Conservation (phyloP, 495 filamentous ascomycete species). For the Astrocystis sublimbata region DNA sequence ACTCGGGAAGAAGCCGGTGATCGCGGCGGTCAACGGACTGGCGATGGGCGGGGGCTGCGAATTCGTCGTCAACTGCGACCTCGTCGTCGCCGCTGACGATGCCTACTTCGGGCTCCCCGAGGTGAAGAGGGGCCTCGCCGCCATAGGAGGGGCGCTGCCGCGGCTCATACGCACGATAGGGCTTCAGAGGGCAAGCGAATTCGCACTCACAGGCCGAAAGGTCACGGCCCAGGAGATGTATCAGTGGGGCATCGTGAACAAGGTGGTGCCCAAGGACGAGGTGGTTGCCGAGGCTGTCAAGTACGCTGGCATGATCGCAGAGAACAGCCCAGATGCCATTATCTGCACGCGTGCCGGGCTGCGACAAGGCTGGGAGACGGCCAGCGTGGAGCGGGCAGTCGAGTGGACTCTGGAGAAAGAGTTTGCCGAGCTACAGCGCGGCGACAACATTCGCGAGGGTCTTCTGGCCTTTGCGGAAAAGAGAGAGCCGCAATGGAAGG, state of each 20-base stretch:
- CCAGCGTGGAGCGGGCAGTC: constrained; percentile 64
- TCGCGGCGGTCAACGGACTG: constrained; percentile 78
- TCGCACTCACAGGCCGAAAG: constrained; percentile 69
- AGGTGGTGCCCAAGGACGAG: constrained; percentile 53
- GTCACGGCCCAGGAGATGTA: constrained; percentile 63
- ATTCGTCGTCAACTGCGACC: constrained; percentile 70
- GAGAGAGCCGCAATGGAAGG: constrained; percentile 40
- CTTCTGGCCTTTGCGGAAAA: constrained; percentile 43
- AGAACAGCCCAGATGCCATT: constrained; percentile 72
- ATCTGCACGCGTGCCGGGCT: constrained; percentile 69
- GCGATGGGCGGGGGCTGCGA: constrained; percentile 78
- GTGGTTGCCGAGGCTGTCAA: constrained; percentile 56
- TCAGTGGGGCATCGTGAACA: constrained; percentile 75
- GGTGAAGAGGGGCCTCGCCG: constrained; percentile 68
- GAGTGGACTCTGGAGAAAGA: constrained; percentile 55
- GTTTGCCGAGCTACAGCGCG: constrained; percentile 42
- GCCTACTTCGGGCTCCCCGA: constrained; percentile 73
- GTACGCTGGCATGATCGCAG: constrained; percentile 55
- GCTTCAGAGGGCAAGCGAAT: constrained; percentile 68
- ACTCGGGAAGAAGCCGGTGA: constrained; percentile 65
- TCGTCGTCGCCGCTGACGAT: constrained; percentile 62
- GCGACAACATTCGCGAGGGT: constrained; percentile 42
- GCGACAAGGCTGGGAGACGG: constrained; percentile 61
- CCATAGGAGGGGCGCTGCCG: constrained; percentile 72
- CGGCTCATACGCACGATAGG: constrained; percentile 70